Conservation (phyloP, 495 filamentous ascomycete species). For the Immersiella caudata region DNA sequence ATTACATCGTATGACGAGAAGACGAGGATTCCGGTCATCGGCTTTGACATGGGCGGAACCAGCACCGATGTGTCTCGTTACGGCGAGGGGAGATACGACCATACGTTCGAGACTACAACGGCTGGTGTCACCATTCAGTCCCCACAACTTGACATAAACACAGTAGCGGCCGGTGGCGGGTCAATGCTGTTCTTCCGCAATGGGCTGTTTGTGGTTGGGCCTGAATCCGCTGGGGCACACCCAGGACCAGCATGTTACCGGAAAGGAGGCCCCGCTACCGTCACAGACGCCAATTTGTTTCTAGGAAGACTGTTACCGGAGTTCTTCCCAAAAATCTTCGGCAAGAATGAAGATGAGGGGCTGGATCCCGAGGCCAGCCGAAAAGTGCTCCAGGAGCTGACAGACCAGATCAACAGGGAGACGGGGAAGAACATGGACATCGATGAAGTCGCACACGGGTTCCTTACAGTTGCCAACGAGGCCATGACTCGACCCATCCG, state of each 20-base stretch:
- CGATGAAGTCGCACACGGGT: constrained; percentile 90
- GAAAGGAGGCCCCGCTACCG: constrained; percentile 89
- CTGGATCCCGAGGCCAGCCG: constrained; percentile 78
- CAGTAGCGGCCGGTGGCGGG: constrained; percentile 91
- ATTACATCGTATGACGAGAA: constrained; percentile 87
- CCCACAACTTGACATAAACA: constrained; percentile 97
- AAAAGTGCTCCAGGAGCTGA: constrained; percentile 75
- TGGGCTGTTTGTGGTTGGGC: constrained; percentile 93
- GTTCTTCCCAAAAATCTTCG: constrained; percentile 98
- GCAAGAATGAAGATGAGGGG: constrained; percentile 84
- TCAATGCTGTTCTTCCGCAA: constrained; percentile 89
- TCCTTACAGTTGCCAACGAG: constrained; percentile 93
- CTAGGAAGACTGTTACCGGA: constrained; percentile 86
- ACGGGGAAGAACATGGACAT: constrained; percentile 70
- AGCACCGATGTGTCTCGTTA: constrained; percentile 94
- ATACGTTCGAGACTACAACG: constrained; percentile 96
- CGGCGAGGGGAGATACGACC: constrained; percentile 85
- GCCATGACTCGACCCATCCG: constrained; percentile 94
- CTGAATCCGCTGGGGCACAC: constrained; percentile 90
- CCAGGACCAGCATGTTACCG: constrained; percentile 94
- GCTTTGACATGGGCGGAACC: constrained; percentile 95
- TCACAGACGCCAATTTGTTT: constrained; percentile 92
- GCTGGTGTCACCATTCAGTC: constrained; percentile 94
- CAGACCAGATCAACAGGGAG: constrained; percentile 74
- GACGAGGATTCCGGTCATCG: constrained; percentile 88